Evolutionary conservation across 805 yeast species (phyloP).

Genomic region (Kodamaea hsintzibuensis): DNA sequence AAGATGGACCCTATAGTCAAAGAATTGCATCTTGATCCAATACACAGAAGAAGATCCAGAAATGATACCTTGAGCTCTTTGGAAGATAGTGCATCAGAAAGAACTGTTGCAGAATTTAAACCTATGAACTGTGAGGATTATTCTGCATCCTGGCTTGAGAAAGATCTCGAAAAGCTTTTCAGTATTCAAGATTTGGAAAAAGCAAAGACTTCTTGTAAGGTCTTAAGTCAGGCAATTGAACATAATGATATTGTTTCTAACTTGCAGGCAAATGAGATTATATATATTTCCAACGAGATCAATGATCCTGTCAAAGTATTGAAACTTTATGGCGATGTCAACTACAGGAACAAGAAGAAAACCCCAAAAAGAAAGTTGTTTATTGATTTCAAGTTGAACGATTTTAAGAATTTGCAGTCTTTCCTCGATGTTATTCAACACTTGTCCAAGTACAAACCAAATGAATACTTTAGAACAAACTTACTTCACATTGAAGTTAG

Average conservation of each 20-base stretch:
- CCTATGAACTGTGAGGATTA: background rate
- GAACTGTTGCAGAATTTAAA: conserved; percentile 1
- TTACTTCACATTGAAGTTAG: conserved; percentile 9
- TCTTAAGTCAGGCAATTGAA: conserved; percentile 3
- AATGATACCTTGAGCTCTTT: conserved; percentile 1
- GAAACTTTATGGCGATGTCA: background rate
- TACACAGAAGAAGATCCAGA: background rate
- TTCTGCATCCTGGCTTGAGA: conserved; percentile 2
- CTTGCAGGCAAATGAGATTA: background rate
- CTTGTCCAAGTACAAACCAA: conserved; percentile 1
- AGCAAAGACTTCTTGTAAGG: background rate
- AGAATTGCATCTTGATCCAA: conserved; percentile 6
- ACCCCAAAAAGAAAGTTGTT: conserved; percentile 4
- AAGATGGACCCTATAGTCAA: conserved; percentile 9
- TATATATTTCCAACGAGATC: conserved; percentile 7
- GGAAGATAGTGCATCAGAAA: conserved; percentile 4
- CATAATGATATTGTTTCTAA: conserved; percentile 2
- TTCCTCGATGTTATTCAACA: conserved; percentile 6
- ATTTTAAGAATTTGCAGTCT: conserved; percentile 1
- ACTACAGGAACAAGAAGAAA: background rate
- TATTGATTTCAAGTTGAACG: conserved; percentile 9
- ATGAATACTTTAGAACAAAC: conserved; percentile 1
- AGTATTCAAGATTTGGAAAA: conserved; percentile 1
- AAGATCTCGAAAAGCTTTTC: conserved; percentile 4
- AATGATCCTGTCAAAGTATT: conserved; percentile 5